Conservation (phyloP, 805 yeast genomes). For the Brettanomyces sp. region DNA sequence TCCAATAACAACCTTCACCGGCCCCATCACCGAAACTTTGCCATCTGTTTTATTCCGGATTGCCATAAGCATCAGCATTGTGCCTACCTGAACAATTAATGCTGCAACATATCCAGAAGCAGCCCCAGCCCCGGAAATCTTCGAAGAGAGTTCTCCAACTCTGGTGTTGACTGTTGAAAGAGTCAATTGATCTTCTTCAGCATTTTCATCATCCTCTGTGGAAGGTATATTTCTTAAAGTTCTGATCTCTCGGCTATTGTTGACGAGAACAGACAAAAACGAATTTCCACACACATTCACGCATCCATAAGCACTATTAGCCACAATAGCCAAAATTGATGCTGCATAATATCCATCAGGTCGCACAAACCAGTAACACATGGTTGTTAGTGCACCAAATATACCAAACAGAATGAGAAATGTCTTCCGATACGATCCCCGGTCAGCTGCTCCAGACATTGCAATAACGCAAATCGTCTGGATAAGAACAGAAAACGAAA, state of each 20-base stretch:
- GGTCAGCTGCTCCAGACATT: conserved; percentile 63
- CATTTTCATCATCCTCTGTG: background rate
- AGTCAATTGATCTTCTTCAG: conserved; percentile 23
- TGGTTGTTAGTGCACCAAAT: conserved; percentile 48
- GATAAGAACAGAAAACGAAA: conserved; percentile 60
- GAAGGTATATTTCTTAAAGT: background rate
- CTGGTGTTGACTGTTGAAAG: background rate
- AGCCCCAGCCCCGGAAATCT: conserved; percentile 59
- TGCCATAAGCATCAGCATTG: conserved; percentile 36
- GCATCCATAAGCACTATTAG: conserved; percentile 67
- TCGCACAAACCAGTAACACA: conserved; percentile 31
- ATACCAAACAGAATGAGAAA: conserved; percentile 48
- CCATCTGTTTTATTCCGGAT: conserved; percentile 3
- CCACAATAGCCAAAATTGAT: conserved; percentile 43
- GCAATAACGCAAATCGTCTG: conserved; percentile 65
- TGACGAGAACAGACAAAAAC: conserved; percentile 51
- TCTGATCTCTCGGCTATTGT: conserved; percentile 23
- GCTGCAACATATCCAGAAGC: conserved; percentile 68
- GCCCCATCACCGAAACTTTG: conserved; percentile 21
- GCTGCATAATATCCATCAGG: conserved; percentile 41
- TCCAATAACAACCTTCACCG: conserved; percentile 50
- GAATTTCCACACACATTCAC: conserved; percentile 77
- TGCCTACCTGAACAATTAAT: conserved; percentile 49
- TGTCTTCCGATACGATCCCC: conserved; percentile 51
- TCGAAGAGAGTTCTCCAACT: conserved; percentile 25